A percentile compares a stretch with the other conserved stretches of the same genome.
phyloP scores from a whole-genome alignment of 352 stramenopile genomes.

The Discostella stelligera region DNA sequence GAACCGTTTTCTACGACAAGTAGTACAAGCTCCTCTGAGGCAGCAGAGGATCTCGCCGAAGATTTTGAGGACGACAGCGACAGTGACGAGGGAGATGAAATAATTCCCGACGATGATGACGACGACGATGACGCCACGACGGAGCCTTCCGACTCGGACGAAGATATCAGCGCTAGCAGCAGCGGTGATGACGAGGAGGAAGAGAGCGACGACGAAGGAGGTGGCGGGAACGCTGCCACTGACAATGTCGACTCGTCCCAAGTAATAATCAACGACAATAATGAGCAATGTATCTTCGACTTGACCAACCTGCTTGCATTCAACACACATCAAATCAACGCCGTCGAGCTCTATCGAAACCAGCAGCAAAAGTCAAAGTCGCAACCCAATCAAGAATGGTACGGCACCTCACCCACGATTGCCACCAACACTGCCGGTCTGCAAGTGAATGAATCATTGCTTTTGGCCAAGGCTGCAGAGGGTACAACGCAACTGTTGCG shows the following conservation, averaged over 20 bases:
- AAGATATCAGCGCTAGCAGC: background rate
- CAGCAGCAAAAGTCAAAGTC: conserved; percentile 14
- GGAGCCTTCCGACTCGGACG: conserved; percentile 3
- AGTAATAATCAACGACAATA: background rate
- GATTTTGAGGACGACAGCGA: background rate
- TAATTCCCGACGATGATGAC: conserved; percentile 4
- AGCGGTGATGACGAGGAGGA: conserved; percentile 13
- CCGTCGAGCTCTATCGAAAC: conserved; percentile 44
- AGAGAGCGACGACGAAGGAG: conserved; percentile 3
- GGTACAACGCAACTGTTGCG: conserved; percentile 93
- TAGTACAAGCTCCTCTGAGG: conserved; percentile 17
- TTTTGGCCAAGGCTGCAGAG: conserved; percentile 88
- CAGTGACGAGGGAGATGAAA: conserved; percentile 13
- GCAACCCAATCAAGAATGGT: conserved; percentile 23
- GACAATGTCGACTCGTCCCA: conserved; percentile 4
- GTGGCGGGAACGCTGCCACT: conserved; percentile 9
- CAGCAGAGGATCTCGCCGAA: conserved; percentile 4
- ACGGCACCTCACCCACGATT: background rate
- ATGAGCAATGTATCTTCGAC: conserved; percentile 68
- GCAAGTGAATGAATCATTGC: conserved; percentile 80
- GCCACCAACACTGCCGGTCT: background rate
- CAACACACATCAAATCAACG: conserved; percentile 73
- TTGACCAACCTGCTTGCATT: conserved; percentile 68
- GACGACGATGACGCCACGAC: conserved; percentile 2
- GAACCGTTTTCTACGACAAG: conserved; percentile 10